Conservation (phyloP, 306 rosid genomes). For the Cucurbita moschata region DNA sequence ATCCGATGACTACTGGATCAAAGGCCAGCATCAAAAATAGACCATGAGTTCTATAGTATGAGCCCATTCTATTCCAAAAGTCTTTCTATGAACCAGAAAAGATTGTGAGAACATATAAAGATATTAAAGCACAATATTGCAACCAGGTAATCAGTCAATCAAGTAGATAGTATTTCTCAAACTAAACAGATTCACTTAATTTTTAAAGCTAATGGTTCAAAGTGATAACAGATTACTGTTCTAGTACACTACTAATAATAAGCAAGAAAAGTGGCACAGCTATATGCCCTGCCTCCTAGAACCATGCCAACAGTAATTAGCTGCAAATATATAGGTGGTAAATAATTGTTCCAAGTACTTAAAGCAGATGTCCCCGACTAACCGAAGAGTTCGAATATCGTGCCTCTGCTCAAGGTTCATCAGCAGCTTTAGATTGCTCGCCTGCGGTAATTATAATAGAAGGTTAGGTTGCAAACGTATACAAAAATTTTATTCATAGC, state of each 20-base stretch:
- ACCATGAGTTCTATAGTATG: not conserved
- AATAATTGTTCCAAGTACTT: not conserved
- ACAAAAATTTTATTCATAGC: not conserved
- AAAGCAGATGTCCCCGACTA: not conserved
- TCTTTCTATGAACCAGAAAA: not conserved
- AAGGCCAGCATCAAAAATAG: not conserved
- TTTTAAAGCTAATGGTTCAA: not conserved
- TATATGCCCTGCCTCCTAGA: not conserved
- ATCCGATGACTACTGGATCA: not conserved
- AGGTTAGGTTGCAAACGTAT: not conserved
- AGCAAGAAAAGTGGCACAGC: not conserved
- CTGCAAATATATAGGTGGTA: not conserved
- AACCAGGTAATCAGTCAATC: not conserved
- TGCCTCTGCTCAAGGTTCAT: constrained; percentile 15
- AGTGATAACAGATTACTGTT: not conserved
- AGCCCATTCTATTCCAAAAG: not conserved
- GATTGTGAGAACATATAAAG: not conserved
- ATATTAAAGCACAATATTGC: not conserved
- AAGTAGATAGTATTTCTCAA: not conserved
- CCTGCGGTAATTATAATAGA: constrained; percentile 2
- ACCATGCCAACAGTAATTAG: not conserved
- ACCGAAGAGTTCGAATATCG: not conserved
- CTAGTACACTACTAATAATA: not conserved
- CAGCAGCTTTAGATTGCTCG: constrained; percentile 19
- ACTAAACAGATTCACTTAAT: not conserved